A percentile compares a stretch with the other conserved stretches of the same genome.
These are phyloP conservation scores for Eucalyptus sp. DNA, from an alignment of 345 rosid species.

Conservation along the genomic window DNA sequence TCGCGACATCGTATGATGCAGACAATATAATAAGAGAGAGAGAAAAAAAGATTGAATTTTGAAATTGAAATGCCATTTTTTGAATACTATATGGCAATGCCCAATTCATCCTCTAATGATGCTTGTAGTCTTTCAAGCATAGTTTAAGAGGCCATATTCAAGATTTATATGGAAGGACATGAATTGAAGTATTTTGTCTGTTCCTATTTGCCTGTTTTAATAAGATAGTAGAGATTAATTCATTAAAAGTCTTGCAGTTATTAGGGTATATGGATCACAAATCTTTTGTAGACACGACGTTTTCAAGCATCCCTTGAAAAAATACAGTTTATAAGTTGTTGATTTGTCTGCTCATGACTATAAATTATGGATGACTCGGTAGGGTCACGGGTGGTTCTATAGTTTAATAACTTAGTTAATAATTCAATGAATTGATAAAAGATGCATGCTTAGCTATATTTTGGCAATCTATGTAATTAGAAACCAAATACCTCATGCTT, in stretches of 20 bases:
- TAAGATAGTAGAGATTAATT: neutral
- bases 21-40: neutral
- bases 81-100: neutral
- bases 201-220: neutral
- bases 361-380: neutral
- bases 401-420: neutral
- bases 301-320: neutral
- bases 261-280: accelerated
- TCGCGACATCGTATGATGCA: neutral
- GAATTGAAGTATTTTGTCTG: neutral
- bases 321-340: neutral
- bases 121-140: neutral
- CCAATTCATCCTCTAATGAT: neutral
- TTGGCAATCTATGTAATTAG: neutral
- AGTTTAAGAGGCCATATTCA: neutral
- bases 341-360: neutral
- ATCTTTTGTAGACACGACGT: neutral
- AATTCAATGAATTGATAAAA: neutral
- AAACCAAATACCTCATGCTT: neutral
- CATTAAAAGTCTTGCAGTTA: accelerated
- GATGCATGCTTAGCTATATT: neutral
- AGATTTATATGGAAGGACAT: neutral
- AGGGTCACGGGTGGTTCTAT: accelerated
- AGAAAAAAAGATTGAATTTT: neutral
- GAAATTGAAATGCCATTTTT: neutral